These are phyloP conservation scores for Sesbania bispinosa DNA, from an alignment of 306 rosid genomes.

Conservation along the genomic window DNA sequence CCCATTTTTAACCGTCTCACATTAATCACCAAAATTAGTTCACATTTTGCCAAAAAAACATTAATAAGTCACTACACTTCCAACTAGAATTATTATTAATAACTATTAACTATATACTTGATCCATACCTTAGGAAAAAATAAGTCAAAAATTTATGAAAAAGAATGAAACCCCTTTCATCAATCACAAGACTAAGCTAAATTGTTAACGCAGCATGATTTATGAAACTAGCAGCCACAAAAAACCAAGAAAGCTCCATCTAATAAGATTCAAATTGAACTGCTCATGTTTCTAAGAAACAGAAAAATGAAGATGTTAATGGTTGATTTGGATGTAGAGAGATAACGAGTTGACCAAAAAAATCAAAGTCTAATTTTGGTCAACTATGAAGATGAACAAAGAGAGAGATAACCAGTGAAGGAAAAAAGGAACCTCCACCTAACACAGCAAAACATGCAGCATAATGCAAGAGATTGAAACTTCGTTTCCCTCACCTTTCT, in stretches of 20 bases:
- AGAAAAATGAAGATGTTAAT: neutral
- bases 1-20: too few relatives aligned
- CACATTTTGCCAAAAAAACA: neutral
- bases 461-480: conserved; percentile 31
- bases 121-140: neutral
- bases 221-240: neutral
- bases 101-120: neutral
- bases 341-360: conserved; percentile 4
- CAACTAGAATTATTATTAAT: neutral
- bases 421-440: neutral
- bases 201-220: neutral
- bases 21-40: too few relatives aligned
- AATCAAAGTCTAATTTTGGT: neutral
- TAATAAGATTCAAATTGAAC: conserved; percentile 14
- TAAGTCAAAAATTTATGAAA: conserved; percentile 14
- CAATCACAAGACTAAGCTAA: conserved; percentile 21
- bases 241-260: neutral
- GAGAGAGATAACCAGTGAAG: neutral
- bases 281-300: conserved; percentile 1
- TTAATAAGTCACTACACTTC: neutral
- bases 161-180: conserved; percentile 21
- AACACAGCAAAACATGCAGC: neutral
- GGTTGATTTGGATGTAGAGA: neutral
- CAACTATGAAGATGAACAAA: conserved; percentile 15
- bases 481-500: neutral